Percentiles rank a stretch among this genome's conserved stretches.
phyloP scores from a whole-genome alignment of 352 stramenopile species.

The Aphanomyces invadans region DNA sequence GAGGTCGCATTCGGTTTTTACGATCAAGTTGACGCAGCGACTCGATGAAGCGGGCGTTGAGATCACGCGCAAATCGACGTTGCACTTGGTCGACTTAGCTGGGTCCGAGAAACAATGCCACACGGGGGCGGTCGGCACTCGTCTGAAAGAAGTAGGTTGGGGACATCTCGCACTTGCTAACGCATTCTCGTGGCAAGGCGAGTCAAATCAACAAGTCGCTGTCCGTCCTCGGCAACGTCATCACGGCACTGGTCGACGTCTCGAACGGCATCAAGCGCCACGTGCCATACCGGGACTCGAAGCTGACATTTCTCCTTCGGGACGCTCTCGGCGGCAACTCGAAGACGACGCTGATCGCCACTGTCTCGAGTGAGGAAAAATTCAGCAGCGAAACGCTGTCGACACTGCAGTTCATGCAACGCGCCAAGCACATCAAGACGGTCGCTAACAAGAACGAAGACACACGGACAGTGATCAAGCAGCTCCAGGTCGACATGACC shows the following conservation, averaged over 20 bases:
- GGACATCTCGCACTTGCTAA: background rate
- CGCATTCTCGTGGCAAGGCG: conserved; percentile 5
- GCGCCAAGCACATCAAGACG: conserved; percentile 37
- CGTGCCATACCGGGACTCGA: conserved; percentile 88
- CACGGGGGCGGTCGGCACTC: conserved; percentile 63
- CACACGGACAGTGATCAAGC: background rate
- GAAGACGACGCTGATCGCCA: conserved; percentile 91
- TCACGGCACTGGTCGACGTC: conserved; percentile 78
- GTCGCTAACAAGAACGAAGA: conserved; percentile 8
- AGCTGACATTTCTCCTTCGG: conserved; percentile 84
- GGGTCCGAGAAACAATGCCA: conserved; percentile 83
- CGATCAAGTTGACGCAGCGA: conserved; percentile 86
- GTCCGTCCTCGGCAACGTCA: conserved; percentile 87
- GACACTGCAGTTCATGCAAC: conserved; percentile 90
- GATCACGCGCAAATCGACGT: conserved; percentile 59
- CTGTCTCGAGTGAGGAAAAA: conserved; percentile 86
- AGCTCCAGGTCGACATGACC: background rate
- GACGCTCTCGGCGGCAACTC: conserved; percentile 89
- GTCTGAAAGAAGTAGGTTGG: conserved; percentile 61
- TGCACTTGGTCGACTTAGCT: conserved; percentile 83
- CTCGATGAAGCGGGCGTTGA: conserved; percentile 53
- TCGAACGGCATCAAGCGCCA: conserved; percentile 33
- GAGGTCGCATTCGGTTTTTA: conserved; percentile 96
- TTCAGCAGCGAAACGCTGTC: conserved; percentile 91
- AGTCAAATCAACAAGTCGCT: conserved; percentile 88